These are phyloP conservation scores for Scleromitrula shiraiana DNA, from an alignment of 2,329 filamentous ascomycete genomes.

Conservation along the genomic window DNA sequence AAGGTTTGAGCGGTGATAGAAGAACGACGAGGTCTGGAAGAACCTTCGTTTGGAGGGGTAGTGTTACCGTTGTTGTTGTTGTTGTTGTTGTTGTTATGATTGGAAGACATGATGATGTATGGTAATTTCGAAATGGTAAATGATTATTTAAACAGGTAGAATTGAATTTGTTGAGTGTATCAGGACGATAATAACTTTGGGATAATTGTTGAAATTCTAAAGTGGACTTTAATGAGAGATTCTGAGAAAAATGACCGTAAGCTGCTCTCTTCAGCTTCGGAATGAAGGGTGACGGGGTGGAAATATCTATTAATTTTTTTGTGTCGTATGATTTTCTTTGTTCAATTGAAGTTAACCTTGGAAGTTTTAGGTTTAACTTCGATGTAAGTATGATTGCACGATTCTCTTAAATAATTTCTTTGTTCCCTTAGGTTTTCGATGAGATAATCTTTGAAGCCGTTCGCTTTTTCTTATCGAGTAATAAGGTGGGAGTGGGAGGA, in stretches of 20 bases:
- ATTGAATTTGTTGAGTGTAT: neutral
- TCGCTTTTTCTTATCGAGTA: no score
- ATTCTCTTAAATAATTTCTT: no score
- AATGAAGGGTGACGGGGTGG: no score
- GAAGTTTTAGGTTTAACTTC: no score
- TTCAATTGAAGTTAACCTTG: no score
- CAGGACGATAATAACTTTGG: neutral
- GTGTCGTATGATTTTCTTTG: no score
- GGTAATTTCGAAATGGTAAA: neutral
- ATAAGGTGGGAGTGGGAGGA: no score
- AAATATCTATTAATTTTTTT: no score
- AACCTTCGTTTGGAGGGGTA: slow-evolving; percentile 33
- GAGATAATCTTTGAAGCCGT: no score
- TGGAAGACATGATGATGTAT: slow-evolving; percentile 34
- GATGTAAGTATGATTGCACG: no score
- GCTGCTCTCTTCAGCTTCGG: slow-evolving; percentile 23
- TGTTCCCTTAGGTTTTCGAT: no score
- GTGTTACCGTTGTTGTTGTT: slow-evolving; percentile 33
- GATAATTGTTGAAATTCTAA: neutral
- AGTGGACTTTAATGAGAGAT: slow-evolving; percentile 13
- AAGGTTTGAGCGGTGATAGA: slow-evolving; percentile 37
- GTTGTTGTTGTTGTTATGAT: no score
- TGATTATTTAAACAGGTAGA: neutral
- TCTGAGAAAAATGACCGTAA: slow-evolving; percentile 14
- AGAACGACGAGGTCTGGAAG: slow-evolving; percentile 36